Base-by-base conservation (phyloP, 2,329 filamentous ascomycete genomes). In the Stagonosporopsis rhizophila region DNA sequence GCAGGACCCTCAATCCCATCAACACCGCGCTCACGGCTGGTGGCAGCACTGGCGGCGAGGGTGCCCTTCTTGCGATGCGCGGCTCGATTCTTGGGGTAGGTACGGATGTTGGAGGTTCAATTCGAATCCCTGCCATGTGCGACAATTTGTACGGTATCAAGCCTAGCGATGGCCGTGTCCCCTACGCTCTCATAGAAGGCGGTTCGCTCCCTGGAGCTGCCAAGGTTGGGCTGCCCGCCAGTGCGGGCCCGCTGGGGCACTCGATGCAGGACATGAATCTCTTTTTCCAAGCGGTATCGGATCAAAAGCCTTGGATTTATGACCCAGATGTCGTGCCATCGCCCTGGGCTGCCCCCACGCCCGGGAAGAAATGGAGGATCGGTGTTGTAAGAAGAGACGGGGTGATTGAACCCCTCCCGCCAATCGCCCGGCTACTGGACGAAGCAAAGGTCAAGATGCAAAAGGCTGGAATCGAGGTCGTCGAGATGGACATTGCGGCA, bases 401-500 rank as follows among this genome's bases (percentile, higher is more conserved):
- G 0, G 71, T 84, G 3, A 79, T 80, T 4, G 77, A 77, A 4
- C 83, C 84, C 5, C 78, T 83, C 23, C 83, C 83, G 12, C 82
- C 83, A 0, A 78, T 85, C 23, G 63, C 66, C 2, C 72, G 74
- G 9, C 62, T 83, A 1, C 65, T 85, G 6, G 75, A 81, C 8
- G 80, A 84, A 56, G 78, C 80, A 0, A 75, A 78, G 0, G 19
- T 23, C 1, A 66, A 65, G 19, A 50, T 77, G 38, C 52, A 46
- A 69, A 75, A 6, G 50, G 70, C 37, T 3, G 81, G 80, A 0
- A 73, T 89, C n/a, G 79, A 85, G 41, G 80, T 87, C 2, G 76
- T 89, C 0, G 84, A 88, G 15, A 77, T 89, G 44, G 78, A 83
- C 11, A 79, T 84, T 6, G 80, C 82, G 0, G 66, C 75, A 0